Percentiles rank a stretch among this genome's conserved stretches.
These are phyloP conservation scores for Bipolaris sorokiniana DNA, from an alignment of 2,329 filamentous ascomycete species.

Conservation along the genomic window DNA sequence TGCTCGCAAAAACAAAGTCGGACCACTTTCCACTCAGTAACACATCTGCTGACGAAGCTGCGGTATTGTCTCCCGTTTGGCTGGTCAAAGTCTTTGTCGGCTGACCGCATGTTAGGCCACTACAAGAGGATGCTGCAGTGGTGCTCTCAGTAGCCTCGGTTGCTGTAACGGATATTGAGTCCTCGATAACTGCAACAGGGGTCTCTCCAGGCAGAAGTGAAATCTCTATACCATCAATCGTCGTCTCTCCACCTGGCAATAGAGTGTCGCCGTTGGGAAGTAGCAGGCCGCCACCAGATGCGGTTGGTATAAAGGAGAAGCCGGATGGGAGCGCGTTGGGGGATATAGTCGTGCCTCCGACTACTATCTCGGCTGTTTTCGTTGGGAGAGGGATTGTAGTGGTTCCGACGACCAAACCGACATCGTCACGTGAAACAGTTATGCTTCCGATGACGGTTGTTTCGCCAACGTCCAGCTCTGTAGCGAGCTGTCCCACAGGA, in stretches of 20 bases:
- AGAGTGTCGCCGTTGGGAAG: not conserved
- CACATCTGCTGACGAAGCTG: not conserved
- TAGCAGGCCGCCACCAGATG: not conserved
- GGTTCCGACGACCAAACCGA: not conserved
- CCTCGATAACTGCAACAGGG: not conserved
- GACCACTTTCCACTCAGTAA: not conserved
- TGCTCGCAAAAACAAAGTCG: not conserved
- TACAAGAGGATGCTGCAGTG: not conserved
- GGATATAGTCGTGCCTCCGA: not conserved
- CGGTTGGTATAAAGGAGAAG: not conserved
- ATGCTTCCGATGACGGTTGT: not conserved
- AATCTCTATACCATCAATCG: not conserved
- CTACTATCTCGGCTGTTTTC: not conserved
- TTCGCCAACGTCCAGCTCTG: not conserved
- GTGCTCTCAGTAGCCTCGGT: not conserved
- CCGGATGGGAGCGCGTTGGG: not conserved
- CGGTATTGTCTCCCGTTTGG: not conserved
- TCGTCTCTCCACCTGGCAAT: slow-evolving; percentile 1
- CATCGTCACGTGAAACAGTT: not conserved
- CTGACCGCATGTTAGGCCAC: not conserved
- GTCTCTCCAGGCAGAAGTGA: not conserved
- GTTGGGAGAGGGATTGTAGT: not conserved
- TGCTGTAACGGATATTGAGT: not conserved
- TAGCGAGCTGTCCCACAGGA: not conserved
- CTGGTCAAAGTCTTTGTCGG: not conserved